Conservation (phyloP, 1,284 basidiomycete species). For the Puccinia triticina region DNA sequence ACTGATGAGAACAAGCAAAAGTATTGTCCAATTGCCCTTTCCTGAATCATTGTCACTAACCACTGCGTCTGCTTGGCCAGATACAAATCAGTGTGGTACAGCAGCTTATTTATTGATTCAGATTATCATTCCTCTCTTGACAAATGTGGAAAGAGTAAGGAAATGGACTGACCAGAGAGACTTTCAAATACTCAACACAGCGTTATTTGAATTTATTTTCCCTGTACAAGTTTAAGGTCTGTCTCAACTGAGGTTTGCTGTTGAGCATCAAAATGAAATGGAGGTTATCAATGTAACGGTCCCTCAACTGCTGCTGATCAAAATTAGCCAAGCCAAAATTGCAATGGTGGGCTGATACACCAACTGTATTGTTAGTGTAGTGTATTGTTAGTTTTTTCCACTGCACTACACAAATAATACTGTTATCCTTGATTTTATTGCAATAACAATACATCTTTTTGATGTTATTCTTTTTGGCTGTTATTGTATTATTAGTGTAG, state of each 20-base stretch:
- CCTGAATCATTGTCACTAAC: conserved; percentile 63
- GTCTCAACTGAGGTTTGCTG: conserved; percentile 78
- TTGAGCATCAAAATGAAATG: conserved; percentile 76
- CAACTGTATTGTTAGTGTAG: too few relatives aligned
- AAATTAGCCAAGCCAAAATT: conserved; percentile 76
- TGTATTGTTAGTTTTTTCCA: too few relatives aligned
- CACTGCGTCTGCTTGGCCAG: conserved; percentile 69
- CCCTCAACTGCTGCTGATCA: conserved; percentile 70
- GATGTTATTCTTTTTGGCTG: too few relatives aligned
- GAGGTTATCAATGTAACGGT: conserved; percentile 70
- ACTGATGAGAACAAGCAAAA: conserved; percentile 34
- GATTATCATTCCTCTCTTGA: not conserved
- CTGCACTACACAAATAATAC: too few relatives aligned
- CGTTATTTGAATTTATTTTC: conserved; percentile 81
- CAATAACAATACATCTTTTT: too few relatives aligned
- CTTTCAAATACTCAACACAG: conserved; percentile 71
- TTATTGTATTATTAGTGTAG: too few relatives aligned
- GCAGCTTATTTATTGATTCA: conserved; percentile 67
- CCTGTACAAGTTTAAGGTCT: conserved; percentile 79
- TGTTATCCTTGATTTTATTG: too few relatives aligned
- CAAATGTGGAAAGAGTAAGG: not conserved
- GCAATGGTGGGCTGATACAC: too few relatives aligned
- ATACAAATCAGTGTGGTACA: conserved; percentile 76
- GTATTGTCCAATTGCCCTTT: conserved; percentile 42
- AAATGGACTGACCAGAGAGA: conserved; percentile 65